These are phyloP conservation scores for Begonia loranthoides DNA, from an alignment of 306 rosid species.

Conservation along the genomic window DNA sequence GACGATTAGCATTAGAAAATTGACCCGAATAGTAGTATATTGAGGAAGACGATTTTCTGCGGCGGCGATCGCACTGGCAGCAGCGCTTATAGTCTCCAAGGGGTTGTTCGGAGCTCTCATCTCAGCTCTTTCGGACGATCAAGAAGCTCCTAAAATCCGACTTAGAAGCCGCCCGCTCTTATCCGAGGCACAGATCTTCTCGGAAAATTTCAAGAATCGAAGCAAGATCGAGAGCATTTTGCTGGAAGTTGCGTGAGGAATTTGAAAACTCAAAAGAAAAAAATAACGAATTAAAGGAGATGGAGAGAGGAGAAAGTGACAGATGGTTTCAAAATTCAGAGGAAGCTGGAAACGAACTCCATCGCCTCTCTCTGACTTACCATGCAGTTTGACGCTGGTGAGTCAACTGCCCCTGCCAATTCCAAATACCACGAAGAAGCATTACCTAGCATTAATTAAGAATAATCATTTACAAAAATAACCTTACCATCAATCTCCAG, in stretches of 20 bases:
- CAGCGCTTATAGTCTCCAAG: constrained; percentile 84
- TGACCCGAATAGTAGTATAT: constrained; percentile 49
- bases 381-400: no score
- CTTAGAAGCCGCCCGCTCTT: background rate
- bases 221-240: background rate
- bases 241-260: background rate
- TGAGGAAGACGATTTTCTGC: constrained; percentile 51
- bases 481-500: no score
- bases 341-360: background rate
- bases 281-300: no score
- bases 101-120: constrained; percentile 44
- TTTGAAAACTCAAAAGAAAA: no score
- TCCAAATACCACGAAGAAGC: no score
- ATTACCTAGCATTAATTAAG: no score
- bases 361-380: no score
- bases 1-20: no score
- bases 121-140: constrained; percentile 4
- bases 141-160: constrained; percentile 3
- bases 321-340: constrained; percentile 8
- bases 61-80: constrained; percentile 71
- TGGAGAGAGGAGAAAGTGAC: constrained; percentile 13
- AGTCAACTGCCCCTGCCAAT: no score
- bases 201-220: background rate
- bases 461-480: no score
- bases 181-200: constrained; percentile 1